A percentile compares a stretch with the other conserved stretches of the same genome.
These are phyloP conservation scores for Salvia miltiorrhiza DNA, from an alignment of 257 asterid genomes.

Conservation along the genomic window DNA sequence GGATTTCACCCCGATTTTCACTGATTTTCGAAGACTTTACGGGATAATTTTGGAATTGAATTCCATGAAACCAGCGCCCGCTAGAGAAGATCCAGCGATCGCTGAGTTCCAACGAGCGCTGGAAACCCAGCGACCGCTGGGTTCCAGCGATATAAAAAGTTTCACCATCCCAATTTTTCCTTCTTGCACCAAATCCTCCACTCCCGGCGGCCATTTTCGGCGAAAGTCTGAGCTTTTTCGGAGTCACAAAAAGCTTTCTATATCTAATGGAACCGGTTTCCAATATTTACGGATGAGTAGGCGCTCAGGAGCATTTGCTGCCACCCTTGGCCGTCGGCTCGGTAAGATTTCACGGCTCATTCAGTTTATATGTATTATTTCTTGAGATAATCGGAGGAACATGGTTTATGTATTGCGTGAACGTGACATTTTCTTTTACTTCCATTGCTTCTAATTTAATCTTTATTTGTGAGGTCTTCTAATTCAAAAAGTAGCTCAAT, in stretches of 20 bases:
- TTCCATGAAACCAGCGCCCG: too few species aligned
- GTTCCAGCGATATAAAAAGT: too few species aligned
- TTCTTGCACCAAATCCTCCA: constrained; percentile 29
- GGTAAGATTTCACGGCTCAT: constrained; percentile 27
- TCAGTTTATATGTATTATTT: background rate
- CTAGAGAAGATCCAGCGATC: too few species aligned
- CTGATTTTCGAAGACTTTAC: too few species aligned
- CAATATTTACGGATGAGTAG: constrained; percentile 20
- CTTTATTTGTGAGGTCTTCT: background rate
- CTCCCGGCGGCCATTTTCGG: constrained; percentile 30
- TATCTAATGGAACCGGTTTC: constrained; percentile 13
- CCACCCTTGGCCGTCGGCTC: constrained; percentile 49
- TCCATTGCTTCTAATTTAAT: background rate
- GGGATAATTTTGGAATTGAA: too few species aligned
- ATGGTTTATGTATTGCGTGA: constrained; percentile 3
- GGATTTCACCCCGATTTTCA: too few species aligned
- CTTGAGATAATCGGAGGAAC: background rate
- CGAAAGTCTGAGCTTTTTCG: constrained; percentile 28
- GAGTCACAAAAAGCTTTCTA: constrained; percentile 22
- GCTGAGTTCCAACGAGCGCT: too few species aligned
- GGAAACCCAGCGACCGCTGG: too few species aligned
- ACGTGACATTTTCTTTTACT: background rate
- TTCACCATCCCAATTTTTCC: constrained; percentile 28
- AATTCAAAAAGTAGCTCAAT: background rate
- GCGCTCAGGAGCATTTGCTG: constrained; percentile 26